Base-by-base conservation (phyloP, 257 asterid species). In the Salvia rosmarinus region DNA sequence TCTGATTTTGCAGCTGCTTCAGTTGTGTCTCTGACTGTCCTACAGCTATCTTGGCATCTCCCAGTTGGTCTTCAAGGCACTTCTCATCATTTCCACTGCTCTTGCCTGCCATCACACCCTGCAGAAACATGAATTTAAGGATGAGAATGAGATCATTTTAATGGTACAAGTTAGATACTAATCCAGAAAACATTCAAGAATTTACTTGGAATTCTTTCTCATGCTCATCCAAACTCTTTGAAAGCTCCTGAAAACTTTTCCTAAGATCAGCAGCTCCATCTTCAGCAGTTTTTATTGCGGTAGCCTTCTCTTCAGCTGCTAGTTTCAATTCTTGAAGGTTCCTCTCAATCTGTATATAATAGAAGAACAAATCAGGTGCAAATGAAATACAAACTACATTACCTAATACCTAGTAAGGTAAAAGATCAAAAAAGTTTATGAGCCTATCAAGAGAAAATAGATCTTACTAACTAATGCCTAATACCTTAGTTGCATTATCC, bases 91-190 rank as follows among this genome's bases (percentile, higher is more conserved):
- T 81, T 76, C 97, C 99, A 75, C 85, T 95, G 80, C 96, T 82
- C 82, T 91, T 95, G 42, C 99, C 99, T 11, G 97, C 98, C 81
- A 91, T 75, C 37, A 95, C 96, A 59, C 98, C 99, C 99, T 95
- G 76, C 43, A 85, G 64, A 39, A 28, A 49, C 28, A 64, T 60
- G 9, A 47, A 47, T 6, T 16, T 35, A 64, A 68, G 30, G 55
- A 35, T 68, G 64, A 60, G 35, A 68, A 35, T 68, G 64, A 60
- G 35, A 68, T 47, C 44, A 69, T 39, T 62, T 21, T 37, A 34
- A 56, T 66, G 69, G 39, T 43, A 35, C 9, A 3, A 42, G 3
- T n/a, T 35, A 46, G 10, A 54, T 12, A 50, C 34, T 34, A 50
- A 60, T 55, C 65, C 43, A 64, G 17, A 63, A 19, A 68, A 54